phyloP scores from a whole-genome alignment of 306 rosid genomes.

The Quillaja saponaria region DNA sequence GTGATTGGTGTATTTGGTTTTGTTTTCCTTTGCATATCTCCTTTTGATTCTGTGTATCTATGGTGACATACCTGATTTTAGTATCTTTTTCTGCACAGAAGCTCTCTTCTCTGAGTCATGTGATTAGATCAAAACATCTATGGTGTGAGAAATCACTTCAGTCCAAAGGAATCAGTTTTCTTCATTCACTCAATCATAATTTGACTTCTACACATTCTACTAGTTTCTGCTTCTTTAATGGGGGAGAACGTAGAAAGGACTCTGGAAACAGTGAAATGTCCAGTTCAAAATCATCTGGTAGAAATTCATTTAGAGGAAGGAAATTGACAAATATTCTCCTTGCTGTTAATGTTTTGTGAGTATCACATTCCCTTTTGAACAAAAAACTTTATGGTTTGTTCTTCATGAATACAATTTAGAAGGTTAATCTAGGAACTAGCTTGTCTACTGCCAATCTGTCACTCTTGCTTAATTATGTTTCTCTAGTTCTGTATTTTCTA shows the following conservation, averaged over 20 bases:
- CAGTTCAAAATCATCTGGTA: constrained; percentile 37
- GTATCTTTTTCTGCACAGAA: constrained; percentile 38
- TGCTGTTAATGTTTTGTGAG: constrained; percentile 79
- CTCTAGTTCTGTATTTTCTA: too few species aligned
- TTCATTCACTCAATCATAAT: constrained; percentile 39
- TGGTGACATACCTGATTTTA: constrained; percentile 10
- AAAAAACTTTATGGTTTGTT: constrained; percentile 6
- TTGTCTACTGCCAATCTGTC: not conserved
- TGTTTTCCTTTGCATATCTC: not conserved
- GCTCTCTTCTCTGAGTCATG: constrained; percentile 34
- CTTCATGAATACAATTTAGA: constrained; percentile 7
- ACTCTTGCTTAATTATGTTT: too few species aligned
- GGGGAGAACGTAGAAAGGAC: constrained; percentile 46
- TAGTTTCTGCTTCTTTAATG: constrained; percentile 58
- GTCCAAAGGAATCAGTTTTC: constrained; percentile 38
- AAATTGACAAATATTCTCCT: constrained; percentile 78
- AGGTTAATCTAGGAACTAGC: not conserved
- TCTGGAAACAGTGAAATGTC: constrained; percentile 44
- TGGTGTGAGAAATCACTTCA: constrained; percentile 48
- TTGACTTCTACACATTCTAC: constrained; percentile 46
- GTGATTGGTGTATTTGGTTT: constrained; percentile 10
- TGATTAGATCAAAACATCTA: constrained; percentile 52
- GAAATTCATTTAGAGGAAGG: constrained; percentile 50
- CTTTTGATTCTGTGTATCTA: constrained; percentile 22
- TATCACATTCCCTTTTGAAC: constrained; percentile 31